Percentiles rank a stretch among this genome's conserved stretches.
Conservation (phyloP, 2,329 filamentous ascomycete species). For the Knufia fluminis region DNA sequence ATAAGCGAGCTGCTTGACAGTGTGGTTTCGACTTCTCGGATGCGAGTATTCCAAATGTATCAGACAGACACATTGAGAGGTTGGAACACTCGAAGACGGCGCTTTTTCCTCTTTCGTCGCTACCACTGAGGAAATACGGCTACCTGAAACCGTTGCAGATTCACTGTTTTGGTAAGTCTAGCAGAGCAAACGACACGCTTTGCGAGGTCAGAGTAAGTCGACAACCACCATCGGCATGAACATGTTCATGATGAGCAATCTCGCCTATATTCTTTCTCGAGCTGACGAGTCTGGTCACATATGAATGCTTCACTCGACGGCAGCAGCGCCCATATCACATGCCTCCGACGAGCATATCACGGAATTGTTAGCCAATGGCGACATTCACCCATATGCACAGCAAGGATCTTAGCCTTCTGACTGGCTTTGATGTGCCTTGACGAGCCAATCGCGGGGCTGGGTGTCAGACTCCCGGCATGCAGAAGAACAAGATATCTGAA, state of each 20-base stretch:
- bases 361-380: not conserved
- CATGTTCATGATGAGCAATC: not conserved
- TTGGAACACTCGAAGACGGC: not conserved
- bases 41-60: not conserved
- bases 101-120: not conserved
- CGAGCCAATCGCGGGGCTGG: not conserved
- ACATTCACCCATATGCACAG: not conserved
- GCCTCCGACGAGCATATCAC: not conserved
- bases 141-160: not conserved
- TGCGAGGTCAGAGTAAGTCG: not conserved
- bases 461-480: not conserved
- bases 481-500: conserved; percentile 16
- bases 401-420: too few relatives aligned
- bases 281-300: not conserved
- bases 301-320: too few relatives aligned
- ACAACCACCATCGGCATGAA: not conserved
- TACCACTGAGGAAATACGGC: not conserved
- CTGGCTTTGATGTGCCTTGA: not conserved
- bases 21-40: not conserved
- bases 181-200: not conserved
- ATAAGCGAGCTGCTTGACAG: not conserved
- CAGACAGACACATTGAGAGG: not conserved
- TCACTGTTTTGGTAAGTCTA: not conserved
- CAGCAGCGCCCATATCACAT: not conserved
- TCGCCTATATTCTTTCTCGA: not conserved